Evolutionary conservation across 371 early-diverging fungal species (phyloP), one percentile per base, ranked within the genome.

Genomic region (Sporodiniella umbellata): DNA sequence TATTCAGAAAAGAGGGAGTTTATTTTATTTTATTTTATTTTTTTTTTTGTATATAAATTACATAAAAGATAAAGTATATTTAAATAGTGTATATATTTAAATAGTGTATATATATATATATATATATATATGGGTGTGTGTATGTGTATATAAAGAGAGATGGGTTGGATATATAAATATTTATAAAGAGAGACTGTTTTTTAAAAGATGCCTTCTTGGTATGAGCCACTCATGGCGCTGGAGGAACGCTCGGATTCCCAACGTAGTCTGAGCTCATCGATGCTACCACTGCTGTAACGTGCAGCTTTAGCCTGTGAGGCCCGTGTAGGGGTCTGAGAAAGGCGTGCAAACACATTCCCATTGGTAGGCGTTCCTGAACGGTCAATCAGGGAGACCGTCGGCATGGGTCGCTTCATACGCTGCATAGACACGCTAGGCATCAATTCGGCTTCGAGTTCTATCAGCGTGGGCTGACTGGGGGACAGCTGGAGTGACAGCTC

Each of bases 321-420:
- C 39, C 71, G 55, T 0, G 75, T 75, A 8, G 71, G 72, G 4
- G 69, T 71, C 43, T 70, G 75, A 8, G 75, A 53, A 21, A 75
- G 55, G 10, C 75, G 66, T 26, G 50, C 67, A 59, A 75, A 75
- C 0, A 75, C 72, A 37, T 71, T 75, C 12, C 61, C 66, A 19
- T 58, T 54, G 5, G 28, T 50, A 1, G 72, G 72, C 8, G 72
- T 72, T 6, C 45, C 44, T 22, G 51, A 38, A 25, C 64, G 42
- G 17, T 51, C 46, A 17, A 55, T 55, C 15, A 53, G 11, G 6
- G 51, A 53, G 1, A 62, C 58, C 2, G 21, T 40, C 21, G 15
- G 2, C 3, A 42, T 35, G 3, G 38, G 42, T 33, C 50, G 40
- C 26, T 54, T 53, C 8, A 33, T 17, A n/a, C 57, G 33, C 43